Evolutionary conservation across 768 basidiomycete genomes (phyloP), one percentile per base, ranked within the genome.

Genomic region (Cytidiella melzeri): DNA sequence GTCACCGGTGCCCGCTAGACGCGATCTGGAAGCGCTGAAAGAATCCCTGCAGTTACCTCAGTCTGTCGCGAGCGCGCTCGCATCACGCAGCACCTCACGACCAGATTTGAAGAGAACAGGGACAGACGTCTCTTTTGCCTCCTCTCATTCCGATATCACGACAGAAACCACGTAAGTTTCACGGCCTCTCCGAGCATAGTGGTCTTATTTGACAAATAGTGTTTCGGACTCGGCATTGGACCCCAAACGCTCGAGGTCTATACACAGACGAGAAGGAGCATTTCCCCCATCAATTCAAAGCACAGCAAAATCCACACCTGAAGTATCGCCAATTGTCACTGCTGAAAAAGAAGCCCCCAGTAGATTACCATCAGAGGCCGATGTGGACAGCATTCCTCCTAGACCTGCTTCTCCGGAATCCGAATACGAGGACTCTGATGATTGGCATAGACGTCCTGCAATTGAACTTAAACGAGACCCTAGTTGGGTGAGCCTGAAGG

Each of bases 231-330:
- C 15, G 26, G 27, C 19, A 15, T 23, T 18, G 5, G 50, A 46
- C 10, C 13, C 42, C 5, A 51, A 51, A 37, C 46, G 54, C 5
- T 45, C 51, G 2, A 42, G 23, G 19, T 53, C 61, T 21, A 54
- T 59, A 41, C 73, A 74, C 48, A 52, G 63, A 26, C 67, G 86
- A 37, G 85, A 89, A 70, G 84, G 81, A 47, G 87, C 85, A 5
- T 84, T 83, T 58, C 69, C 79, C 43, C 78, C 77, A 0, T 44
- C 54, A 46, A 13, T 50, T 34, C 9, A 36, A n/a, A n/a, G 50
- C 43, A 41, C 56, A 1, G 48, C 57, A 38, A 52, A 20, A 12
- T 47, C 42, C 25, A 43, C 53, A 2, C 43, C 43, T 18, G 36
- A 27, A 18, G 41, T 34, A 23, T 47, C 47, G 4, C 43, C 52